Evolutionary conservation across 2,329 filamentous ascomycete genomes (phyloP).

Genomic region (Clonostachys rosea): DNA sequence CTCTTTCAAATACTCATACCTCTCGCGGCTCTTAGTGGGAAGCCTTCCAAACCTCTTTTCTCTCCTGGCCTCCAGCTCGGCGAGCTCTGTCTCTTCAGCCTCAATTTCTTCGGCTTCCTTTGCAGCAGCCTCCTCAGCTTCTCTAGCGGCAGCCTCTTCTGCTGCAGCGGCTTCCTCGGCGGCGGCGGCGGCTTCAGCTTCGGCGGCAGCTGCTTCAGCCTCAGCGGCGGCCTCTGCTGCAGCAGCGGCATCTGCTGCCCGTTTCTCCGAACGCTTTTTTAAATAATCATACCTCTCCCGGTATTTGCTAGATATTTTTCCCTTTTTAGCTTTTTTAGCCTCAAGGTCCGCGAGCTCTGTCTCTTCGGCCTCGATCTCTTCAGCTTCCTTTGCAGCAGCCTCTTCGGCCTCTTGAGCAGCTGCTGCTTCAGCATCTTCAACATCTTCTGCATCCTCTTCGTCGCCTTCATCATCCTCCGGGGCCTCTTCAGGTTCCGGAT

Average conservation of each 20-base stretch:
- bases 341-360: slow-evolving; percentile 15
- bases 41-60: slow-evolving; percentile 15
- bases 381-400: slow-evolving; percentile 9
- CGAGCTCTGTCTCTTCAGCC: slow-evolving; percentile 13
- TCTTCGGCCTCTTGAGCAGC: slow-evolving; percentile 13
- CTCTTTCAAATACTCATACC: slow-evolving; percentile 11
- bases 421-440: slow-evolving; percentile 13
- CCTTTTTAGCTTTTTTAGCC: slow-evolving; percentile 21
- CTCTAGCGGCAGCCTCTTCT: slow-evolving; percentile 7
- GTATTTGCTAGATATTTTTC: slow-evolving; percentile 11
- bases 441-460: slow-evolving; percentile 18
- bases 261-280: slow-evolving; percentile 9
- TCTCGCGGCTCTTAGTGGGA: slow-evolving; percentile 15
- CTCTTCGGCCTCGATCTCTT: slow-evolving; percentile 12
- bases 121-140: slow-evolving; percentile 24
- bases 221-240: slow-evolving; percentile 9
- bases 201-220: slow-evolving; percentile 12
- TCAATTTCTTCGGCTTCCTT: slow-evolving; percentile 16
- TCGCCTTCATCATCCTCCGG: slow-evolving; percentile 2
- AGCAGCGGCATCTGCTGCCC: slow-evolving; percentile 4
- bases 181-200: slow-evolving; percentile 21
- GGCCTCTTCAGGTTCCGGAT: slow-evolving; percentile 7
- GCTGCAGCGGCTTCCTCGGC: slow-evolving; percentile 10
- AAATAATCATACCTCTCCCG: slow-evolving; percentile 16
- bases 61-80: slow-evolving; percentile 18